These are phyloP conservation scores for Agastache rugosa DNA, from an alignment of 257 asterid genomes.

Conservation along the genomic window DNA sequence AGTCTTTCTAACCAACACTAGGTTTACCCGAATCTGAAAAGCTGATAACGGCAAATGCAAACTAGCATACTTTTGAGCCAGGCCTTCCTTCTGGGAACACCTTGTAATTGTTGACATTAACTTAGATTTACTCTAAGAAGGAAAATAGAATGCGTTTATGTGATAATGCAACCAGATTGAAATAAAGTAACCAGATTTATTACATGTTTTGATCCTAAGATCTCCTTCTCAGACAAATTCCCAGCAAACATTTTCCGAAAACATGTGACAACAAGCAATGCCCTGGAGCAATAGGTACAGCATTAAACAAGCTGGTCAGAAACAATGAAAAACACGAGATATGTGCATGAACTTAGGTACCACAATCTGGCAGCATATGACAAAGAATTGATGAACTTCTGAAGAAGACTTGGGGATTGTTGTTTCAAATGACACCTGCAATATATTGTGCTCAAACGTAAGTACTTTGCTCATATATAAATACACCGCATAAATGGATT, in stretches of 20 bases:
- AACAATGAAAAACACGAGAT: constrained; percentile 9
- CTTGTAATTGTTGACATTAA: constrained; percentile 59
- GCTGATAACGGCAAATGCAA: constrained; percentile 59
- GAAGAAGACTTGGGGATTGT: constrained; percentile 59
- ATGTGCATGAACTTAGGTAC: constrained; percentile 43
- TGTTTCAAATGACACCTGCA: constrained; percentile 67
- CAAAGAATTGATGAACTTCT: constrained; percentile 70
- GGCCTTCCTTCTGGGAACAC: constrained; percentile 87
- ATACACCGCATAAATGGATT: constrained; percentile 4
- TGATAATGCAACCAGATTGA: constrained; percentile 12
- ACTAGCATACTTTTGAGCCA: constrained; percentile 71
- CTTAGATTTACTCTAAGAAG: constrained; percentile 37
- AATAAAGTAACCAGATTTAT: constrained; percentile 34
- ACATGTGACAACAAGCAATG: constrained; percentile 65
- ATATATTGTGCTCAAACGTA: constrained; percentile 19
- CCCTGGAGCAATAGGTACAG: constrained; percentile 63
- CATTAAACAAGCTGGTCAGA: constrained; percentile 25
- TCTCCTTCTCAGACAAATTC: constrained; percentile 67
- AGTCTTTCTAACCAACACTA: constrained; percentile 27
- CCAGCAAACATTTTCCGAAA: constrained; percentile 73
- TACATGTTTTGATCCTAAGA: constrained; percentile 86
- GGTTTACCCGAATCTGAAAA: constrained; percentile 59
- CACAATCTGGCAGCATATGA: constrained; percentile 79
- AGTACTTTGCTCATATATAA: constrained; percentile 33
- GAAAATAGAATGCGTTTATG: constrained; percentile 18